Conservation (phyloP, 2,329 filamentous ascomycete genomes). For the Cladosporium sp. region DNA sequence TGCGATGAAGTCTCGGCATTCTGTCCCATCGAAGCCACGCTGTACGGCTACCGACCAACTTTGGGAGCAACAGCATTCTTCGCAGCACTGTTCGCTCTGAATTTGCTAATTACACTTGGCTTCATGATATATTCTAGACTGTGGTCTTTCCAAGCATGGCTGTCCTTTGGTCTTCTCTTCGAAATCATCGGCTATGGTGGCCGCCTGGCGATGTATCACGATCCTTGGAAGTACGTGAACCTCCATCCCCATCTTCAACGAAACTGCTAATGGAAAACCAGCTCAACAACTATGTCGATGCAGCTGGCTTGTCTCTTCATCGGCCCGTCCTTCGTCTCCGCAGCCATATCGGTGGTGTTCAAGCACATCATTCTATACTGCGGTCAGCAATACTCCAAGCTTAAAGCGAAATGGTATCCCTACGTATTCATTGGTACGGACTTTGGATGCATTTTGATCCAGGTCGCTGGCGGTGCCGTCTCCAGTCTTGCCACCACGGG, state of each 20-base stretch:
- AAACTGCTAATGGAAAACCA: too few species aligned
- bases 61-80: constrained; percentile 1
- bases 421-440: constrained; percentile 11
- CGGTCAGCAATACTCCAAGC: constrained; percentile 1
- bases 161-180: background rate
- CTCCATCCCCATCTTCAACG: too few species aligned
- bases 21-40: constrained; percentile 1
- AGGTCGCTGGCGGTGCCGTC: constrained; percentile 2
- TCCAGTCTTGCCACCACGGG: constrained; percentile 1
- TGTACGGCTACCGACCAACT: constrained; percentile 2
- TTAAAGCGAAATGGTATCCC: constrained; percentile 7
- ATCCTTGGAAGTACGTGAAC: constrained; percentile 1
- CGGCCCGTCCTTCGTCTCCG: background rate
- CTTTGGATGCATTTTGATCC: constrained; percentile 3
- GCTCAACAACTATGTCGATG: background rate
- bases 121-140: background rate
- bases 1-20: background rate
- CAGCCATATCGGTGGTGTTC: constrained; percentile 7
- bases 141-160: constrained; percentile 1
- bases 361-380: constrained; percentile 11
- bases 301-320: background rate
- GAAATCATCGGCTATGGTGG: constrained; percentile 3
- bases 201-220: background rate
- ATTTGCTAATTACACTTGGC: background rate
- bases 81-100: background rate